These are phyloP conservation scores for Paraurostyla sp. DNA, from an alignment of 73 alveolate genomes.

Conservation along the genomic window DNA sequence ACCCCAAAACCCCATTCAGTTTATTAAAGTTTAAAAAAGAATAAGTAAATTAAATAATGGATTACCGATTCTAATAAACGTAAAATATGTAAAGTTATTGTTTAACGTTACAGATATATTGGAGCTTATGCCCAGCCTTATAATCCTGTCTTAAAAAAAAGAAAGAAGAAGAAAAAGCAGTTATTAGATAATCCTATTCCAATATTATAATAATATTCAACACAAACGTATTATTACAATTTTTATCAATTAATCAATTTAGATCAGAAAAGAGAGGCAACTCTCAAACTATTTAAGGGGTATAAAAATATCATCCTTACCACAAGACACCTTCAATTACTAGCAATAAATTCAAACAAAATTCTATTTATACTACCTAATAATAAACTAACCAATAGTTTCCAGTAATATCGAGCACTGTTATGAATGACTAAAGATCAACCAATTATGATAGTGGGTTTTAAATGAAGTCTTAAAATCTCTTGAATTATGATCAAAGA, in stretches of 20 bases:
- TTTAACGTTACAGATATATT: neutral
- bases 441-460: neutral
- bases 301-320: too few species aligned
- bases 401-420: neutral
- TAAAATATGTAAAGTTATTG: neutral
- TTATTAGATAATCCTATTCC: constrained; percentile 31
- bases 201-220: neutral
- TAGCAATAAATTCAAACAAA: neutral
- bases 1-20: too few species aligned
- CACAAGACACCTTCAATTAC: neutral
- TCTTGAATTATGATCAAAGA: neutral
- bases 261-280: neutral
- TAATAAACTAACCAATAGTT: neutral
- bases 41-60: too few species aligned
- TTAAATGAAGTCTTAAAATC: too few species aligned
- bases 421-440: neutral
- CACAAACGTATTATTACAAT: neutral
- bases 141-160: neutral
- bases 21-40: too few species aligned
- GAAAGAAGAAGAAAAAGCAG: neutral
- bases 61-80: neutral
- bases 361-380: neutral
- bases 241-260: neutral
- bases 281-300: neutral
- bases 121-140: constrained; percentile 1